Conservation (phyloP, 192 early-diverging fungal genomes). For the Chytriomyces sp. region DNA sequence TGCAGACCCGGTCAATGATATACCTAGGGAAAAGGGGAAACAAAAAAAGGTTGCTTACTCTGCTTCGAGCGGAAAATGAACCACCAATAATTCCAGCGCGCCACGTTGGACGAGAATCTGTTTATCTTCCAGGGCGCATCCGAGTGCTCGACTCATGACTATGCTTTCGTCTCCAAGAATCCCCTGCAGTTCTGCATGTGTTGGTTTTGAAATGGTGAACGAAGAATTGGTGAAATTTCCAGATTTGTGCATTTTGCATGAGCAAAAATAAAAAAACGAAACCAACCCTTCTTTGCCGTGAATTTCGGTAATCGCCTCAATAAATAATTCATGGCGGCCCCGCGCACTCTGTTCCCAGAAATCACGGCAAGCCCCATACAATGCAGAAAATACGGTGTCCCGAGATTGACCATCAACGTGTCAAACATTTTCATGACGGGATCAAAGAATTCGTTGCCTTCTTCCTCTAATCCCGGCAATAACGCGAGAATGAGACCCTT, state of each 20-base stretch:
- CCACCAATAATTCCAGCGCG: constrained; percentile 81
- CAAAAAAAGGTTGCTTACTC: constrained; percentile 41
- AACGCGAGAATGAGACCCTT: constrained; percentile 82
- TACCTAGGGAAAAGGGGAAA: constrained; percentile 38
- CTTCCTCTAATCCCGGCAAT: constrained; percentile 87
- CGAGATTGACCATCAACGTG: constrained; percentile 67
- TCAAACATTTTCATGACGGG: constrained; percentile 73
- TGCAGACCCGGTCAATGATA: constrained; percentile 4
- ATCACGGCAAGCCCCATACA: constrained; percentile 84
- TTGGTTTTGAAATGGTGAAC: not conserved
- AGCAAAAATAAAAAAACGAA: constrained; percentile 6
- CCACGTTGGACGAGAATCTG: constrained; percentile 82
- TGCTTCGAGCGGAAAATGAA: constrained; percentile 67
- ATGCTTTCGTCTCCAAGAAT: constrained; percentile 54
- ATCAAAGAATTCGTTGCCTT: constrained; percentile 82
- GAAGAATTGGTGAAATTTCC: constrained; percentile 21
- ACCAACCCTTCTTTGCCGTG: constrained; percentile 65
- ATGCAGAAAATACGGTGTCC: constrained; percentile 78
- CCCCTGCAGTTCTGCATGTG: constrained; percentile 39
- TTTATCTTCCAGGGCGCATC: constrained; percentile 73
- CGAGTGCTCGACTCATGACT: constrained; percentile 77
- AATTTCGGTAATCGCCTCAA: constrained; percentile 74
- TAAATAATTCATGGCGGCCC: constrained; percentile 80
- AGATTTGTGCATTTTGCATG: not conserved
- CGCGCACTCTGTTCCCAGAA: constrained; percentile 67